Conservation (phyloP, 2,329 filamentous ascomycete genomes). For the Scedosporium apiospermum region DNA sequence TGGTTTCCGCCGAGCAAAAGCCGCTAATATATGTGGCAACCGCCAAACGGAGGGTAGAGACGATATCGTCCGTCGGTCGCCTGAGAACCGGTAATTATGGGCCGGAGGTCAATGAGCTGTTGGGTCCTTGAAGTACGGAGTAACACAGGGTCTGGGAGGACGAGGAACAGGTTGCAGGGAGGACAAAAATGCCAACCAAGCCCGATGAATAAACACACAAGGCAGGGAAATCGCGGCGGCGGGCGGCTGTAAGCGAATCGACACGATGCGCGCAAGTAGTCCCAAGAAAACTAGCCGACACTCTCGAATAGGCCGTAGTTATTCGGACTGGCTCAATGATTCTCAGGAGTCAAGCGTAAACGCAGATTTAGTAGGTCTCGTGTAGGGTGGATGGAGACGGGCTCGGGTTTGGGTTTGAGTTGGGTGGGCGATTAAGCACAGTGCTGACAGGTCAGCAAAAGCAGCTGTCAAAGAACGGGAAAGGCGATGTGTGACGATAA, state of each 20-base stretch:
- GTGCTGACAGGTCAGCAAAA: not conserved
- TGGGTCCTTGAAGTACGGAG: not conserved
- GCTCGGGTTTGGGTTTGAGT: not conserved
- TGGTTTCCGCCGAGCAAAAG: not conserved
- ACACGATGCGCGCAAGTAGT: not conserved
- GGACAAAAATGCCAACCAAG: not conserved
- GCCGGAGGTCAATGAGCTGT: not conserved
- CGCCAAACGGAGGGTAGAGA: not conserved
- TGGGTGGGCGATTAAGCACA: not conserved
- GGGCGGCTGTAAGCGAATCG: not conserved
- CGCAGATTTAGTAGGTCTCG: too few species aligned
- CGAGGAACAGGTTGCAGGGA: not conserved
- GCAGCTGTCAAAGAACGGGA: constrained; percentile 6
- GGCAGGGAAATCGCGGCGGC: not conserved
- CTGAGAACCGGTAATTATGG: not conserved
- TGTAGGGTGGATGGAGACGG: too few species aligned
- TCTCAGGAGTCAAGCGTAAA: not conserved
- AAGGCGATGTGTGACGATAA: constrained; percentile 2
- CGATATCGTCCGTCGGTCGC: not conserved
- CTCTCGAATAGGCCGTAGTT: not conserved
- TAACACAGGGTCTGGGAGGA: not conserved
- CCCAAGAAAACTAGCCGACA: not conserved
- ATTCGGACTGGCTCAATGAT: not conserved
- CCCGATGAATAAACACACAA: not conserved
- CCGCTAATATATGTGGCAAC: not conserved